Percentiles rank a stretch among this genome's conserved stretches.
phyloP scores from a whole-genome alignment of 305 asterid species.

The Solanum hybrid region DNA sequence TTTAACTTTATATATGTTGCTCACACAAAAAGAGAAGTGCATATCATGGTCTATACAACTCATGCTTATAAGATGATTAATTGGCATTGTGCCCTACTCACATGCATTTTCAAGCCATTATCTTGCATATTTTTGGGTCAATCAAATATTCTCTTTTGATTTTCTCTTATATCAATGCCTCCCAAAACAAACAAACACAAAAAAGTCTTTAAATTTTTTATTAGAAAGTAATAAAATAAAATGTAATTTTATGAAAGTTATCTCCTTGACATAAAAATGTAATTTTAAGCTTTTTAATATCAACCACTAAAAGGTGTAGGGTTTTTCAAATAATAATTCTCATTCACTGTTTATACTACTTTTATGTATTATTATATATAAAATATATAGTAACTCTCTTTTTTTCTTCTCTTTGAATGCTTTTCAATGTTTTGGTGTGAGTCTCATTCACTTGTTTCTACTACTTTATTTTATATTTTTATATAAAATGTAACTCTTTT shows the following conservation, averaged over 20 bases:
- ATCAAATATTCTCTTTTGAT: not conserved
- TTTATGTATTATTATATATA: not conserved
- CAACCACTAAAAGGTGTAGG: not conserved
- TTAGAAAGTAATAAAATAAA: not conserved
- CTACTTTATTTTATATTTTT: not conserved
- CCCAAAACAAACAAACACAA: not conserved
- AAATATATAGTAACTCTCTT: not conserved
- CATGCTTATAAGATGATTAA: not conserved
- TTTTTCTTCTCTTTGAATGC: not conserved
- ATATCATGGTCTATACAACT: not conserved
- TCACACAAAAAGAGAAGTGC: not conserved
- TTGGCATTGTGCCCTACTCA: not conserved
- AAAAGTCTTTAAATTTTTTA: not conserved
- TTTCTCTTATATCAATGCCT: not conserved
- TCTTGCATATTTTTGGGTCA: not conserved
- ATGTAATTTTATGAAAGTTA: not conserved
- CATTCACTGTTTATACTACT: not conserved
- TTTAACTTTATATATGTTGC: not conserved
- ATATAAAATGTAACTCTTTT: not conserved
- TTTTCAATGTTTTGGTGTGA: not conserved
- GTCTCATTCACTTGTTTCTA: not conserved
- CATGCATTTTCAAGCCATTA: slow-evolving; percentile 4
- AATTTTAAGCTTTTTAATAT: not conserved
- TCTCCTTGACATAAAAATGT: not conserved
- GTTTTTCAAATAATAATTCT: not conserved